Evolutionary conservation across 192 early-diverging fungal genomes (phyloP).

Genomic region (Podila epigama): DNA sequence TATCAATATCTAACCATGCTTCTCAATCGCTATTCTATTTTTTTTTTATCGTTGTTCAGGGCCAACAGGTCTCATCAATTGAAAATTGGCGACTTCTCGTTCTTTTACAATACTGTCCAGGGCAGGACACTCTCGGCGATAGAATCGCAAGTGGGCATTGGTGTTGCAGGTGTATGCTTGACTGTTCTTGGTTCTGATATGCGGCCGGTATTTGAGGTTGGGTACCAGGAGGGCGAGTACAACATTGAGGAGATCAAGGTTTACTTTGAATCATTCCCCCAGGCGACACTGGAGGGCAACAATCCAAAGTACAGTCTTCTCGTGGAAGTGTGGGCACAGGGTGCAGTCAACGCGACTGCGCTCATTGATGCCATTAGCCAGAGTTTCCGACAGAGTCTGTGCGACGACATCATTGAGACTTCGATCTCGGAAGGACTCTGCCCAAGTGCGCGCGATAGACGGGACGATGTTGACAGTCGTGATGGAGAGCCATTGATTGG

Average conservation of each 20-base stretch:
- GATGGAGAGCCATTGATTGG: constrained; percentile 30
- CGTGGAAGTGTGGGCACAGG: constrained; percentile 61
- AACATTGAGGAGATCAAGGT: constrained; percentile 31
- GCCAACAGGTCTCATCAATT: constrained; percentile 23
- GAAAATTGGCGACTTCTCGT: constrained; percentile 54
- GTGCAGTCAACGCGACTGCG: constrained; percentile 43
- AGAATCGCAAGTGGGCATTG: constrained; percentile 57
- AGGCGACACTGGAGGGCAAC: constrained; percentile 6
- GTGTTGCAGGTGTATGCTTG: constrained; percentile 61
- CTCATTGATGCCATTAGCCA: constrained; percentile 51
- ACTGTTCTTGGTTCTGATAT: constrained; percentile 50
- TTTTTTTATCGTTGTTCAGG: background rate
- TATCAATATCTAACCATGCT: constrained; percentile 1
- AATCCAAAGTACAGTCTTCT: constrained; percentile 48
- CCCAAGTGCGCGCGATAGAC: constrained; percentile 25
- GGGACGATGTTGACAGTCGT: constrained; percentile 9
- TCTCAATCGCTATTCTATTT: background rate
- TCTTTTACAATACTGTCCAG: constrained; percentile 60
- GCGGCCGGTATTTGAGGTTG: constrained; percentile 50
- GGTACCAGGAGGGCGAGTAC: constrained; percentile 36
- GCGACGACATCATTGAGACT: constrained; percentile 63
- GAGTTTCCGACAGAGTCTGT: constrained; percentile 61
- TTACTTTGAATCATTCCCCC: constrained; percentile 34
- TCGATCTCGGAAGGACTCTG: constrained; percentile 50
- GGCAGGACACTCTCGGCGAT: constrained; percentile 41